Base-by-base conservation (phyloP, 2,329 filamentous ascomycete species). In the Fusarium newnesense region DNA sequence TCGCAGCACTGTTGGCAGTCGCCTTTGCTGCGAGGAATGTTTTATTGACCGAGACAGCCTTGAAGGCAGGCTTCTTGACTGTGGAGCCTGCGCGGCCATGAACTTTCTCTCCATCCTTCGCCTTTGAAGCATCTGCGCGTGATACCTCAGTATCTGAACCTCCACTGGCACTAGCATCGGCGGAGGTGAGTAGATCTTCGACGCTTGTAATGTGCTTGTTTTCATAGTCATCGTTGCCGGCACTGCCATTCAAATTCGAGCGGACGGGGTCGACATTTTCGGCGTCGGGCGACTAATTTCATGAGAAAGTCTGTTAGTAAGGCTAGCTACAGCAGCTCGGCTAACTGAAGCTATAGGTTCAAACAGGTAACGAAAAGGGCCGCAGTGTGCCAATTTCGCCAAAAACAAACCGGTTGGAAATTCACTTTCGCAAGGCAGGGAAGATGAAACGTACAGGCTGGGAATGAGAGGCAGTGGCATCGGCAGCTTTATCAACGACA, bases 31-130 rank as follows among this genome's bases (percentile, higher is more conserved):
- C 90, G 40, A 96, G 86, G 79, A 96, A 97, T 47, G 90, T 94
- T 82, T 93, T 95, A 75, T 95, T 96, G 75, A 96, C 93, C 9
- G 93, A 95, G 53, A 96, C 92, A 24, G 94, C 90, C 82, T 96
- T 97, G 87, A 97, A 96, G 24, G 91, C 84, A 26, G 91, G 91
- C 82, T 94, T 96, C 87, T 93, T 95, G 71, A 91, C 85, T 7
- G 91, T 78, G 70, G 91, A 87, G 72, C 86, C 84, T 13, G 85
- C 85, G 66, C 89, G 90, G 69, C 84, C 83, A 79, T 94, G 89
- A 54, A 87, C 86, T 76, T 88, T 90, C 64, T 88, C 86, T 66
- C 85, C 88, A 79, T 88, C 87, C 69, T 88, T 87, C 69, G 82
- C 81, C 79, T 88, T 88, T 65, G 85, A 80, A 81, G 85, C 74